Base-by-base conservation (phyloP, 108 stramenopile species). In the Nitzschia palea region DNA sequence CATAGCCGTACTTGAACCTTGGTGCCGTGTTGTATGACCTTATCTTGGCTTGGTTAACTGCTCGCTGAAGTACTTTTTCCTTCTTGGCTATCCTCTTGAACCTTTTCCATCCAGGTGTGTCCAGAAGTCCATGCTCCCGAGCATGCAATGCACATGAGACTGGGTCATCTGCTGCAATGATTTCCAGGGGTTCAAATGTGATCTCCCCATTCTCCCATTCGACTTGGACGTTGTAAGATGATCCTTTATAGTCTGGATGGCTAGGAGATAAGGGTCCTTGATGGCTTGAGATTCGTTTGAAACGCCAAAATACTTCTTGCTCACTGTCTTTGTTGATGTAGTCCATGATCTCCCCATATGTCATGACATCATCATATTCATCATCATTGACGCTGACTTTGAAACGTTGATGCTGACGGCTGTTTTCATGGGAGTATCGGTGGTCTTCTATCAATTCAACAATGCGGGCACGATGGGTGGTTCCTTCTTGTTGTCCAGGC, bases 31-130 rank as follows among this genome's bases (percentile, higher is more conserved):
- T n/a, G n/a, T n/a, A n/a, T n/a, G n/a, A n/a, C 27, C 29, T 29
- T 6, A 62, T 14, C 50, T 54, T 61, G 10, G 59, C 66, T 51
- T 47, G 57, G 2, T 60, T 59, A 27, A 40, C 35, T 10, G 45
- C 23, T 9, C 74, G 29, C 2, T 45, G 20, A n/a, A 63, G 14
- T 17, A 28, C 55, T 43, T 56, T 70, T 29, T 55, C 9, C 29
- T 28, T 65, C 33, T 37, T 58, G n/a, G n/a, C n/a, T n/a, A n/a
- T n/a, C n/a, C n/a, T n/a, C 30, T 18, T 44, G 27, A 81, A 67
- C 4, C 70, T 55, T 45, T 65, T 73, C 80, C 80, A 81, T 26
- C 80, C 80, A 17, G 65, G 58, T 32, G n/a, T 26, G 25, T 68
- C 55, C 23, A 81, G 60, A 5, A 81, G 44, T 8, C 48, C 53